Evolutionary conservation across 106 monocot genomes (phyloP).

Genomic region (Phalaenopsis equestris): DNA sequence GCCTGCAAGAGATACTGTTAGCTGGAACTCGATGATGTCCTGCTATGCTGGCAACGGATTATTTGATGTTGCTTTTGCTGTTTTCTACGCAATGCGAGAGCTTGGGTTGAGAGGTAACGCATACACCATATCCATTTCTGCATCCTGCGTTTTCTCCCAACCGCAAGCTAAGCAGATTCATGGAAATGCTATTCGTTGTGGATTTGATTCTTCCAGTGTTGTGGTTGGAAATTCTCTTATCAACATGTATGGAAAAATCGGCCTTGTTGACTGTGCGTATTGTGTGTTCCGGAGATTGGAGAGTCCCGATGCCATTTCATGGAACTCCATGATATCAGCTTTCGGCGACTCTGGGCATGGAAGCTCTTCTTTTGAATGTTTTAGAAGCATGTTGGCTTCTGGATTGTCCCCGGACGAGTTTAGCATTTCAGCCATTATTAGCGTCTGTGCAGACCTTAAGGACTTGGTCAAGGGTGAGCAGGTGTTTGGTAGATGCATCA

Average conservation of each 20-base stretch:
- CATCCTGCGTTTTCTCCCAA: conserved; percentile 20
- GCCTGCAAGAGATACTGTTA: conserved; percentile 43
- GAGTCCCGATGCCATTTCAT: conserved; percentile 52
- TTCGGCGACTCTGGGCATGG: conserved; percentile 20
- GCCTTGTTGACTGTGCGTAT: conserved; percentile 29
- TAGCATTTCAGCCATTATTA: conserved; percentile 46
- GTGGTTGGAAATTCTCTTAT: conserved; percentile 66
- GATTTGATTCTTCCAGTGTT: conserved; percentile 21
- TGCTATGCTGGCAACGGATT: conserved; percentile 18
- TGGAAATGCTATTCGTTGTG: conserved; percentile 25
- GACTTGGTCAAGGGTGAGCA: conserved; percentile 61
- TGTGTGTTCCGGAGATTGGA: conserved; percentile 38
- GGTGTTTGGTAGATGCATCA: conserved; percentile 53
- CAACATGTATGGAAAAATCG: conserved; percentile 58
- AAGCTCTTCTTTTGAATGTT: conserved; percentile 24
- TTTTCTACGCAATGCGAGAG: conserved; percentile 33
- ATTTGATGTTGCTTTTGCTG: conserved; percentile 8
- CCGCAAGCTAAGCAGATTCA: conserved; percentile 55
- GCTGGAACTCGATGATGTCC: conserved; percentile 57
- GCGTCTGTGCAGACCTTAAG: conserved; percentile 23
- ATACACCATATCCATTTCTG: conserved; percentile 50
- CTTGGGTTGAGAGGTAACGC: conserved; percentile 22
- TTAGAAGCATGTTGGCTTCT: conserved; percentile 36
- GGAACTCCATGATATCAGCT: conserved; percentile 64
- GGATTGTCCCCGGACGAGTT: conserved; percentile 45